Conservation (phyloP, 2,329 filamentous ascomycete species). For the Chrysoporthe puriensis region DNA sequence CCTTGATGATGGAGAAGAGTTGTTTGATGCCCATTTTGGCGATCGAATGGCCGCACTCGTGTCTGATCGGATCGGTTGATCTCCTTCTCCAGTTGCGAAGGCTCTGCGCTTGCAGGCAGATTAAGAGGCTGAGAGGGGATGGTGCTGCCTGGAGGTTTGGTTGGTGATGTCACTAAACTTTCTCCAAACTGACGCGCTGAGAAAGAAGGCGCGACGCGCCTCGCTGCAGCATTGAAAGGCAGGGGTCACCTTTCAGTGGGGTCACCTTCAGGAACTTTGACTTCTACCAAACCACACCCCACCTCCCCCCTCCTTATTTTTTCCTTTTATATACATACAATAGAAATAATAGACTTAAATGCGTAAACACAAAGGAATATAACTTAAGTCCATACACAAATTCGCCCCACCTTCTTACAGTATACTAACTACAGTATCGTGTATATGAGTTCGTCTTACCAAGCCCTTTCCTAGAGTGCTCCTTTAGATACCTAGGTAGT, state of each 20-base stretch:
- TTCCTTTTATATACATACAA: too few relatives aligned
- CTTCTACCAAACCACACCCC: too few relatives aligned
- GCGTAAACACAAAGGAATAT: too few relatives aligned
- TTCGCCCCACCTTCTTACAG: too few relatives aligned
- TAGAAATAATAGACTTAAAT: too few relatives aligned
- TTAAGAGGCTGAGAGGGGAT: neutral
- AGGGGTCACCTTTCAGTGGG: conserved; percentile 7
- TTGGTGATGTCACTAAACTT: conserved; percentile 33
- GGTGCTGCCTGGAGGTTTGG: neutral
- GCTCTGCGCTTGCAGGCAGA: neutral
- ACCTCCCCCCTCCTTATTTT: too few relatives aligned
- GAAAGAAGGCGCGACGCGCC: conserved; percentile 23
- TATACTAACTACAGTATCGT: too few relatives aligned
- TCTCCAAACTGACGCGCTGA: conserved; percentile 26
- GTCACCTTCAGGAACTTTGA: neutral
- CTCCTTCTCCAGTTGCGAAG: neutral
- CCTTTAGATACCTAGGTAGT: too few relatives aligned
- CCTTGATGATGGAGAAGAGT: conserved; percentile 80
- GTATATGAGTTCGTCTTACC: too few relatives aligned
- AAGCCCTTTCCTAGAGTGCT: too few relatives aligned
- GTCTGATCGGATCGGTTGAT: neutral
- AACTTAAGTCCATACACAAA: too few relatives aligned
- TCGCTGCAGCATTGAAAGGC: neutral
- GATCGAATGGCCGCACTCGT: neutral
- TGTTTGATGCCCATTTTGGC: conserved; percentile 68